Percentiles rank a stretch among this genome's conserved stretches.
Evolutionary conservation across 108 stramenopile species (phyloP).

Genomic region (Fistulifera pelliculosa): DNA sequence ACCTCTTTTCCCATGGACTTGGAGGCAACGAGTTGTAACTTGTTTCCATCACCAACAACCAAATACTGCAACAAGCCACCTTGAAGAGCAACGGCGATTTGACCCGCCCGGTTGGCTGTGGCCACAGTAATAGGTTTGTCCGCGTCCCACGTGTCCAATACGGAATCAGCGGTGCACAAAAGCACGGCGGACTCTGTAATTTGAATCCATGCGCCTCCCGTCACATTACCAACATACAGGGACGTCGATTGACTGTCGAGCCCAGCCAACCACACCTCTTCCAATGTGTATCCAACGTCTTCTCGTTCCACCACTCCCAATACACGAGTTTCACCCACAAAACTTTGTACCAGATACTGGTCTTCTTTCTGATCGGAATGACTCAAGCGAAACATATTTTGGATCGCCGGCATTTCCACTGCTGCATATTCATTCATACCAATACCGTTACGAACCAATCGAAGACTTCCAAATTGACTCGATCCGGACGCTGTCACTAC

Average conservation of each 20-base stretch:
- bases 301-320: constrained; percentile 59
- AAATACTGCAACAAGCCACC: constrained; percentile 76
- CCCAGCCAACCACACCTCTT: constrained; percentile 23
- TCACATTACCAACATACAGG: constrained; percentile 32
- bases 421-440: constrained; percentile 88
- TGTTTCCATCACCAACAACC: constrained; percentile 23
- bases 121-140: constrained; percentile 65
- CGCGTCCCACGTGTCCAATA: constrained; percentile 38
- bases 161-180: constrained; percentile 27
- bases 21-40: constrained; percentile 20
- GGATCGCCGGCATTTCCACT: constrained; percentile 91
- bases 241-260: constrained; percentile 58
- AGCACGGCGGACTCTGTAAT: constrained; percentile 68
- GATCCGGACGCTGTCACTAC: constrained; percentile 92
- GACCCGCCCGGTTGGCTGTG: constrained; percentile 80
- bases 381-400: constrained; percentile 89
- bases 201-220: constrained; percentile 14
- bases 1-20: constrained; percentile 84
- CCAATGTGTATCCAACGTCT: constrained; percentile 39
- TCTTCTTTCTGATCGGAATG: constrained; percentile 46
- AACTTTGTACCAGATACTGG: constrained; percentile 88
- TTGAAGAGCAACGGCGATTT: constrained; percentile 66
- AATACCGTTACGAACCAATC: constrained; percentile 93
- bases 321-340: constrained; percentile 88
- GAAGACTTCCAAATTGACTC: constrained; percentile 76